phyloP scores from a whole-genome alignment of 805 yeast species.

The Monosporozyma solicola region DNA sequence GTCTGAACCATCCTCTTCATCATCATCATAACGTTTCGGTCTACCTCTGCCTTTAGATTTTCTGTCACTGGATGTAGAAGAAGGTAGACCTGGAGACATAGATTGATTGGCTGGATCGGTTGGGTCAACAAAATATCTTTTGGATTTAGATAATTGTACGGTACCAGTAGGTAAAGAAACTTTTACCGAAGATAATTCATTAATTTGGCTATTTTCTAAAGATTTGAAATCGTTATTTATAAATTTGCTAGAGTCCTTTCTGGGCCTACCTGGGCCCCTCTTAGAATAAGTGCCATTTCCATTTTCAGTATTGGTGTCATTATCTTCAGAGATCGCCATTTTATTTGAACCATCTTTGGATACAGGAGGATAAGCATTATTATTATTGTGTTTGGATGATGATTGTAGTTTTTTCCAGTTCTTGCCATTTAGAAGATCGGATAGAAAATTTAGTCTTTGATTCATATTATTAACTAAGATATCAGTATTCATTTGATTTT shows the following conservation, averaged over 20 bases:
- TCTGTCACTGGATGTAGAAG: background rate
- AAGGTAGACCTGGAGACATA: conserved; percentile 1
- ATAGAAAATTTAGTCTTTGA: conserved; percentile 12
- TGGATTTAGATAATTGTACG: conserved; percentile 25
- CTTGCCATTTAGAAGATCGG: conserved; percentile 1
- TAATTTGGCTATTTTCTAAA: conserved; percentile 1
- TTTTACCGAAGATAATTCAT: conserved; percentile 9
- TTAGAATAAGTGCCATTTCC: conserved; percentile 2
- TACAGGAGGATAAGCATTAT: background rate
- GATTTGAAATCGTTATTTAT: background rate
- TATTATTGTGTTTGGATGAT: background rate
- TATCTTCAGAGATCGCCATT: background rate
- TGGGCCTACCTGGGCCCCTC: conserved; percentile 31
- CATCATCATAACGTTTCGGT: background rate
- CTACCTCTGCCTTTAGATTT: background rate
- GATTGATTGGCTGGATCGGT: background rate
- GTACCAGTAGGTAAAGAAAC: conserved; percentile 22
- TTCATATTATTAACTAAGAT: conserved; percentile 24
- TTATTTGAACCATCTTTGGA: background rate
- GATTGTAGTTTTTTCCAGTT: conserved; percentile 2
- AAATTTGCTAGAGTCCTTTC: conserved; percentile 15
- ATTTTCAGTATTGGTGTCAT: background rate
- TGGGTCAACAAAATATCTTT: conserved; percentile 27
- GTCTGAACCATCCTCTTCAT: background rate
- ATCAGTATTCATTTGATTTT: conserved; percentile 31